Evolutionary conservation across 1,139 yeast genomes (phyloP).

Genomic region (Candida glucosophila): DNA sequence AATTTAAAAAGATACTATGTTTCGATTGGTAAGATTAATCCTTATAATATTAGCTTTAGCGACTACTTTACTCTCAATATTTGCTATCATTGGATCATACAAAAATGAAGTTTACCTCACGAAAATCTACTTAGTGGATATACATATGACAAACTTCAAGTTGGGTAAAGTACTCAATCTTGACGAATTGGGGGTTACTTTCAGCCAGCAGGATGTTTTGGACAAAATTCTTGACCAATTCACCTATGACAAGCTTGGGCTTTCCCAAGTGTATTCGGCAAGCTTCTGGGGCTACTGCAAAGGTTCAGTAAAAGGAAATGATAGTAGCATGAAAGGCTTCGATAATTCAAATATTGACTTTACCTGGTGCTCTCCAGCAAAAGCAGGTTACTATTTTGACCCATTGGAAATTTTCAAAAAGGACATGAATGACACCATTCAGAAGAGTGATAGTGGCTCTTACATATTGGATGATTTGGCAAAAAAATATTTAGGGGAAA

Average conservation of each 20-base stretch:
- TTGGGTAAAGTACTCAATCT: constrained; percentile 7
- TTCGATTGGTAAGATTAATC: constrained; percentile 26
- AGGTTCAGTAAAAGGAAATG: constrained; percentile 26
- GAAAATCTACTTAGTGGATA: constrained; percentile 26
- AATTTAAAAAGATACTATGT: constrained; percentile 15
- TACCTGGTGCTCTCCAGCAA: constrained; percentile 49
- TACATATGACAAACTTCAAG: constrained; percentile 28
- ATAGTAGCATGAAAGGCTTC: constrained; percentile 12
- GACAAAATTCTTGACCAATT: constrained; percentile 10
- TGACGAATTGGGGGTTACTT: not conserved
- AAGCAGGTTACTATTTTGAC: constrained; percentile 42
- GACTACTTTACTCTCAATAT: constrained; percentile 23
- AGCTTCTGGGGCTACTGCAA: constrained; percentile 73
- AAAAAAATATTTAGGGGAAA: constrained; percentile 16
- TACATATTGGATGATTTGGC: constrained; percentile 6
- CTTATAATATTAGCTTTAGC: constrained; percentile 28
- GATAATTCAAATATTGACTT: constrained; percentile 31
- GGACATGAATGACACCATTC: constrained; percentile 27
- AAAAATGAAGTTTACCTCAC: constrained; percentile 27
- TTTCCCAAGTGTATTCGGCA: constrained; percentile 53
- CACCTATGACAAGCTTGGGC: constrained; percentile 30
- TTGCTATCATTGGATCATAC: constrained; percentile 38
- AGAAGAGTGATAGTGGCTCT: constrained; percentile 17
- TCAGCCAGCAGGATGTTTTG: constrained; percentile 5
- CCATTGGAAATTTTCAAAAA: constrained; percentile 40